Percentiles rank a stretch among this genome's conserved stretches.
These are phyloP conservation scores for Wallemia hederae DNA, from an alignment of 1,284 basidiomycete genomes.

Conservation along the genomic window DNA sequence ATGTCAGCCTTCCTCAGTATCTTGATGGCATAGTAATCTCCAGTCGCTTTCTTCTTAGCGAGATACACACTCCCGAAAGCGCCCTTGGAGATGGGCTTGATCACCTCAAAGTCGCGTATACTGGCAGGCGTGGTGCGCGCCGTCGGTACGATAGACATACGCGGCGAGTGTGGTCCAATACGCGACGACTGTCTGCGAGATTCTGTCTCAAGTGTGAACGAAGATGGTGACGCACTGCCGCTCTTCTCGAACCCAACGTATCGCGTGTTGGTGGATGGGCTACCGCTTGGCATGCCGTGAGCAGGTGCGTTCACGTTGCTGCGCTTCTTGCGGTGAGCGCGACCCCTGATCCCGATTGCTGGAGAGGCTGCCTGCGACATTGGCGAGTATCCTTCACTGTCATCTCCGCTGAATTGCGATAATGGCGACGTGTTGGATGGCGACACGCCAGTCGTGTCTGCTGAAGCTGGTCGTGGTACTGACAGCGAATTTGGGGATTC, in stretches of 20 bases:
- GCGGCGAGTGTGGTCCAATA: slow-evolving; percentile 46
- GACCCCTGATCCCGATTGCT: not conserved
- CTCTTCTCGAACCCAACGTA: not conserved
- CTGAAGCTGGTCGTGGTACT: not conserved
- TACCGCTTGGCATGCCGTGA: not conserved
- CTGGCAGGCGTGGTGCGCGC: slow-evolving; percentile 59
- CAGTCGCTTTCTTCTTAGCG: slow-evolving; percentile 89
- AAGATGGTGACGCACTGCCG: slow-evolving; percentile 2
- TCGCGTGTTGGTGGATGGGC: not conserved
- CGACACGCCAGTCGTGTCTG: not conserved
- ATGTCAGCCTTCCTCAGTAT: slow-evolving; percentile 98
- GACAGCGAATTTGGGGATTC: not conserved
- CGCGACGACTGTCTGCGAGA: not conserved
- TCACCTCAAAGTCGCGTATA: slow-evolving; percentile 96
- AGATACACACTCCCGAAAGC: slow-evolving; percentile 96
- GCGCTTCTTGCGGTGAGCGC: not conserved
- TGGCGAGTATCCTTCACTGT: not conserved
- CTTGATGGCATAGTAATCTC: slow-evolving; percentile 98
- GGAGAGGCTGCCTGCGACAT: not conserved
- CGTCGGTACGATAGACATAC: slow-evolving; percentile 44
- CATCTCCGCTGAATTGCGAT: not conserved
- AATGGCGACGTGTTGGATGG: not conserved
- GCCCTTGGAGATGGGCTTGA: slow-evolving; percentile 97
- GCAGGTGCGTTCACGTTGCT: not conserved
- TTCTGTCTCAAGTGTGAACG: slow-evolving; percentile 2